Base-by-base conservation (phyloP, 2,329 filamentous ascomycete species). In the Aspergillus jensenii region DNA sequence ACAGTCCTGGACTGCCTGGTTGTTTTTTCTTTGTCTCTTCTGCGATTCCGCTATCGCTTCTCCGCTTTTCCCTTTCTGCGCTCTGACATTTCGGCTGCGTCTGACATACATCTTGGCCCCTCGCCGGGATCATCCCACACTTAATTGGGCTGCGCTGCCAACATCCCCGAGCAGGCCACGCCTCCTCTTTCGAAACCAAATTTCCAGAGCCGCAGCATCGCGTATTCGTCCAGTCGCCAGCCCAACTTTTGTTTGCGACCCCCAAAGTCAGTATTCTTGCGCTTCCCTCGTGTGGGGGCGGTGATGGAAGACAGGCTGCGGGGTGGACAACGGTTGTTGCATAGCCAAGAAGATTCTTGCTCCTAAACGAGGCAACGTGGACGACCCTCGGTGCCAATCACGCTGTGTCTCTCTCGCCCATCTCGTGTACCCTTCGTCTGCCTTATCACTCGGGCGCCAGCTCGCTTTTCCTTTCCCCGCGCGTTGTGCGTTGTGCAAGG, bases 281-380 rank as follows among this genome's bases (percentile, higher is more conserved):
- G 48, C 53, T 31, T 19, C 57, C 52, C 57, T 54, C 21, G 51
- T 52, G 59, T 57, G 59, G 60, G 62, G 61, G 54, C 25, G 53
- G 64, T 62, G 56, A 59, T 56, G 57, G 59, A 55, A 59, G 55
- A 55, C 55, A 54, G 52, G 55, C 59, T 65, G 64, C 62, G 62
- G 63, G 62, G 62, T 64, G 60, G 53, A 57, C 55, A 41, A 58
- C 57, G 50, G 55, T 55, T 65, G 59, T 49, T 65, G 59, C 60
- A 62, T 60, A 53, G 58, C 59, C 58, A 59, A 62, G 59, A 59
- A 62, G 59, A 66, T 65, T 58, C 59, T 40, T 53, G 59, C 59
- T 65, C 56, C 58, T 54, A 52, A 61, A 58, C 48, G 55, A 59
- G 52, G 55, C 59, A 66, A 66, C 62, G 64, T 66, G 62, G 59